These are phyloP conservation scores for Pseudozyma sp. DNA, from an alignment of 1,284 basidiomycete genomes.

Conservation along the genomic window DNA sequence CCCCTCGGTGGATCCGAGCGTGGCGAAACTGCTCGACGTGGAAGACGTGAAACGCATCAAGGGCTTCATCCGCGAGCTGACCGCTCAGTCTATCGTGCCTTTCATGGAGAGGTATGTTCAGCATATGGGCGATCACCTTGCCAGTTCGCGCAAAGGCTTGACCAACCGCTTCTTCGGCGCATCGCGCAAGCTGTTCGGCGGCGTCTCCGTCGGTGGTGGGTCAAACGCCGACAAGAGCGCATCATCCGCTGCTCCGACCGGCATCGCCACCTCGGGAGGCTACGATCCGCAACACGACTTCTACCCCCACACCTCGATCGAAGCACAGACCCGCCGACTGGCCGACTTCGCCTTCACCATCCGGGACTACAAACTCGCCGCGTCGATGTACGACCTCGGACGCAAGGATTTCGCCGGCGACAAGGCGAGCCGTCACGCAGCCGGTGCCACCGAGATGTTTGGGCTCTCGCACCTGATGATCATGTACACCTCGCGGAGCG, in stretches of 20 bases:
- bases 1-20: background rate
- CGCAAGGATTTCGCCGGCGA: slow-evolving; percentile 70
- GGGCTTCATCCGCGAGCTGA: slow-evolving; percentile 87
- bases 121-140: slow-evolving; percentile 93
- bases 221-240: slow-evolving; percentile 60
- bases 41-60: slow-evolving; percentile 83
- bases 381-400: slow-evolving; percentile 84
- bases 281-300: slow-evolving; percentile 41
- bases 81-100: slow-evolving; percentile 88
- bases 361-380: slow-evolving; percentile 87
- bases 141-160: slow-evolving; percentile 83
- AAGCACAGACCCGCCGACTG: slow-evolving; percentile 75
- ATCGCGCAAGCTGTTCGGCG: slow-evolving; percentile 72
- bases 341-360: slow-evolving; percentile 95
- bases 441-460: slow-evolving; percentile 66
- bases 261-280: slow-evolving; percentile 48
- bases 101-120: slow-evolving; percentile 95
- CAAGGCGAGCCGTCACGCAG: slow-evolving; percentile 57
- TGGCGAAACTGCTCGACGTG: slow-evolving; percentile 72
- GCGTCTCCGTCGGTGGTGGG: slow-evolving; percentile 21
- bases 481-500: slow-evolving; percentile 37
- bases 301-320: slow-evolving; percentile 71
- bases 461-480: slow-evolving; percentile 58
- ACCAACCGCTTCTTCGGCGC: slow-evolving; percentile 79
- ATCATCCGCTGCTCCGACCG: slow-evolving; percentile 36